Evolutionary conservation across 1,284 basidiomycete species (phyloP), one percentile per base, ranked within the genome.

Genomic region (Exobasidium rhododendri): DNA sequence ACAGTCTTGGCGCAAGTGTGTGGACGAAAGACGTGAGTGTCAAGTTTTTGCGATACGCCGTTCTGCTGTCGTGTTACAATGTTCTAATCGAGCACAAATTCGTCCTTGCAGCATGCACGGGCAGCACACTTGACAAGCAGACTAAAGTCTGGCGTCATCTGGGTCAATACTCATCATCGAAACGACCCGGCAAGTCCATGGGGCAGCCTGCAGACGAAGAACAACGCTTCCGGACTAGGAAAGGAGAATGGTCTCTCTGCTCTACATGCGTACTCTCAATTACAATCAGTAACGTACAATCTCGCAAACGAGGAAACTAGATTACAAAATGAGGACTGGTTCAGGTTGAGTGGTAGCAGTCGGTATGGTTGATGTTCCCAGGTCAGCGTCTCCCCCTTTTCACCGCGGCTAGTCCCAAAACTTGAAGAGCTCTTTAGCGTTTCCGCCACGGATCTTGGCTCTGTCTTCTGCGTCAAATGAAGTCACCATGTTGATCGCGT

Each of bases 101-200:
- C n/a, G n/a, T n/a, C 7, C 35, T 40, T 10, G 10, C 17, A 40
- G 35, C 62, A 58, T 20, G 50, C 64, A 1, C 61, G 64, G 2
- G 59, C 58, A 58, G 58, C 62, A 47, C 46, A 57, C 1, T 11
- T 67, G 3, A 54, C 58, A 3, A 47, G 49, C 13, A 22, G 46
- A 7, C 55, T 67, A 51, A 55, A 59, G 2, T 54, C 59, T 3
- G 90, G 90, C 2, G 74, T 92, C 30, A 87, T 89, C 47, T 92
- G 90, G 90, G 85, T 92, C 46, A 92, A 92, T 75, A 88, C 88
- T 0, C 89, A 91, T 71, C 90, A 92, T 73, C 85, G 90, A 52
- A 92, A 92, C 72, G 89, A 91, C 74, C 90, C 90, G 7, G 89
- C 87, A 65, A 90, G 88, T 44, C 89, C 90, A 50, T 92, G 90